phyloP scores from a whole-genome alignment of 306 rosid species.

The Gillenia trifoliata region DNA sequence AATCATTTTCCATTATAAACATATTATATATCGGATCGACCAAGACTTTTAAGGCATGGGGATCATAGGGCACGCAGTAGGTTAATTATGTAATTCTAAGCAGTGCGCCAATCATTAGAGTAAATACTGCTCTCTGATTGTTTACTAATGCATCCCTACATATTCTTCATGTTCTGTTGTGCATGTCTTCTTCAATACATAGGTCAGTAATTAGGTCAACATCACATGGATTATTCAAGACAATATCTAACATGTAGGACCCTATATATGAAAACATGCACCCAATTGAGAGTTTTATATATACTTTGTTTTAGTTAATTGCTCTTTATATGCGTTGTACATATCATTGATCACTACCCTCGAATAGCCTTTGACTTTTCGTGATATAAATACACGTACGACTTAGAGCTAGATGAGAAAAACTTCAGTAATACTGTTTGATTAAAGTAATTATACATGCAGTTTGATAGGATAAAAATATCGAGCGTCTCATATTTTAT shows the following conservation, averaged over 20 bases:
- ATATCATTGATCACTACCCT: background rate
- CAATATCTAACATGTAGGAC: slow-evolving; percentile 37
- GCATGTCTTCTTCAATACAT: slow-evolving; percentile 15
- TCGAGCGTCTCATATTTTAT: too few species aligned
- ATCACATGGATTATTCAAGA: slow-evolving; percentile 25
- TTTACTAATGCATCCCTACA: background rate
- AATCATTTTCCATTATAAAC: background rate
- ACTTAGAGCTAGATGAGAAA: background rate
- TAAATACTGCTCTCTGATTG: background rate
- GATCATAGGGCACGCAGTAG: background rate
- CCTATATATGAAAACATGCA: background rate
- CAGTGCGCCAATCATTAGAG: slow-evolving; percentile 21
- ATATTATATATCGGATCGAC: background rate
- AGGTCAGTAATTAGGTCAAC: slow-evolving; percentile 30
- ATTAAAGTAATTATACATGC: background rate
- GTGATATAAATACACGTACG: background rate
- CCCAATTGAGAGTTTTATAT: background rate
- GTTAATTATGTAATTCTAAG: background rate
- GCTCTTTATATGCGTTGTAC: background rate
- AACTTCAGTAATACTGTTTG: too few species aligned
- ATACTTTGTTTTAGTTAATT: background rate
- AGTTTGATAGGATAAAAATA: background rate
- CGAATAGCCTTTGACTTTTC: background rate
- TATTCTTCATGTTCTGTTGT: slow-evolving; percentile 14
- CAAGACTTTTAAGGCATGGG: slow-evolving; percentile 8